Evolutionary conservation across 1,139 yeast species (phyloP).

Genomic region (Kluyveromyces sp.): DNA sequence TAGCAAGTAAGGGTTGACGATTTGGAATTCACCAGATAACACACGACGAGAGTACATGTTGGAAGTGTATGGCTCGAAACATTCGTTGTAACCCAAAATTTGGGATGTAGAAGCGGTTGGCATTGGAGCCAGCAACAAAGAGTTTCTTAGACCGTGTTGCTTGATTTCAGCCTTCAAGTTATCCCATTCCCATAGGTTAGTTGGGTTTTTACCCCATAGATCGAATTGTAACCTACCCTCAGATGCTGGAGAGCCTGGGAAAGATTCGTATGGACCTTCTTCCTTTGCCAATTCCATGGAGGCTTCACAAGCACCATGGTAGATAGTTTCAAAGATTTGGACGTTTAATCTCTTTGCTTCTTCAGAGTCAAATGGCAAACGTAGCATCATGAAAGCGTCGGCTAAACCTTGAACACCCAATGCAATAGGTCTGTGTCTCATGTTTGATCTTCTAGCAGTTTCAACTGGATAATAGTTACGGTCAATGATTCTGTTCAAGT

Average conservation of each 20-base stretch:
- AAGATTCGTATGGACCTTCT: constrained; percentile 61
- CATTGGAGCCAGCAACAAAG: constrained; percentile 85
- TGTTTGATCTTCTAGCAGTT: constrained; percentile 60
- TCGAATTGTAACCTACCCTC: constrained; percentile 72
- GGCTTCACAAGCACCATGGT: constrained; percentile 78
- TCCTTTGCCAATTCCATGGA: constrained; percentile 64
- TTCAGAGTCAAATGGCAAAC: constrained; percentile 72
- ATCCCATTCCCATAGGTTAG: constrained; percentile 63
- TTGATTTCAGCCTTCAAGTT: constrained; percentile 51
- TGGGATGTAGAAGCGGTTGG: constrained; percentile 94
- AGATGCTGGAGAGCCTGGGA: constrained; percentile 76
- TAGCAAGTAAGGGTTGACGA: constrained; percentile 75
- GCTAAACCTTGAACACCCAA: constrained; percentile 89
- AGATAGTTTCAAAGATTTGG: constrained; percentile 83
- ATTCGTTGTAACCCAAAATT: constrained; percentile 80
- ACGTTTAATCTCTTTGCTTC: constrained; percentile 65
- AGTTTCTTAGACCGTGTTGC: constrained; percentile 67
- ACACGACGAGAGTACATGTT: constrained; percentile 84
- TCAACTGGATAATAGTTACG: constrained; percentile 71
- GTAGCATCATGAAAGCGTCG: constrained; percentile 67
- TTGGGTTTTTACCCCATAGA: constrained; percentile 70
- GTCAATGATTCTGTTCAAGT: constrained; percentile 72
- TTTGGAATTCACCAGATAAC: constrained; percentile 81
- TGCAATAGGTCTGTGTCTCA: constrained; percentile 79
- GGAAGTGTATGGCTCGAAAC: constrained; percentile 87